A percentile compares a stretch with the other conserved stretches of the same genome.
Evolutionary conservation across 2,329 filamentous ascomycete genomes (phyloP).

Genomic region (Aureobasidium leucospermi): DNA sequence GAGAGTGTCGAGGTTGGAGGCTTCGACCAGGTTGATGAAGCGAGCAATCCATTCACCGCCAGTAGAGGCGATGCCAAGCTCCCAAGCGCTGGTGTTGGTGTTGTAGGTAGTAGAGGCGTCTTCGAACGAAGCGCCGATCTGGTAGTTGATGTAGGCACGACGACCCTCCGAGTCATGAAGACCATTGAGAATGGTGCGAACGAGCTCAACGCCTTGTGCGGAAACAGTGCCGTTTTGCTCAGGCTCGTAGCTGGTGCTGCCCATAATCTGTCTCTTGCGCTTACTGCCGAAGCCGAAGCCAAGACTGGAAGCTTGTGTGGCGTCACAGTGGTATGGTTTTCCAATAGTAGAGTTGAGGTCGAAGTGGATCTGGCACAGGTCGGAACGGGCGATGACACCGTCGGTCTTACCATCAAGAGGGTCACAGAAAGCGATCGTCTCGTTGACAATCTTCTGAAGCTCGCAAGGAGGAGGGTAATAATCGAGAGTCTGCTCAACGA

Average conservation of each 20-base stretch:
- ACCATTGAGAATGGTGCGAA: slow-evolving; percentile 30
- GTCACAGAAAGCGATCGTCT: slow-evolving; percentile 48
- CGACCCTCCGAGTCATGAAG: slow-evolving; percentile 33
- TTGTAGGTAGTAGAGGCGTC: slow-evolving; percentile 30
- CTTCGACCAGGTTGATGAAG: slow-evolving; percentile 22
- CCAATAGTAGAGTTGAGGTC: slow-evolving; percentile 42
- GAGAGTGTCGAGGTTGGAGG: slow-evolving; percentile 35
- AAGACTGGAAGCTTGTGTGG: slow-evolving; percentile 17
- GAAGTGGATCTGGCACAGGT: slow-evolving; percentile 41
- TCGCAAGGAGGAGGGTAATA: slow-evolving; percentile 39
- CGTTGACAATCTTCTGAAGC: slow-evolving; percentile 45
- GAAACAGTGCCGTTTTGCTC: slow-evolving; percentile 26
- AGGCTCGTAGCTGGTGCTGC: slow-evolving; percentile 13
- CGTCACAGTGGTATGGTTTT: slow-evolving; percentile 36
- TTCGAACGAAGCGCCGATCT: slow-evolving; percentile 22
- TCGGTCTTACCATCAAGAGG: slow-evolving; percentile 47
- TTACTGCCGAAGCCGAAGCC: neutral
- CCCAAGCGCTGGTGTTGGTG: slow-evolving; percentile 24
- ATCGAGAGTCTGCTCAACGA: slow-evolving; percentile 32
- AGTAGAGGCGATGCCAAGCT: slow-evolving; percentile 23
- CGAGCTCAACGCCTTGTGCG: slow-evolving; percentile 24
- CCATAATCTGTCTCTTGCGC: neutral
- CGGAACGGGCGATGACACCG: slow-evolving; percentile 43
- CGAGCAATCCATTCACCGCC: slow-evolving; percentile 26
- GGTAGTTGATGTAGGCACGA: slow-evolving; percentile 36